Evolutionary conservation across 2,329 filamentous ascomycete species (phyloP), one percentile per base, ranked within the genome.

Genomic region (Paracoccidioides brasiliensis): DNA sequence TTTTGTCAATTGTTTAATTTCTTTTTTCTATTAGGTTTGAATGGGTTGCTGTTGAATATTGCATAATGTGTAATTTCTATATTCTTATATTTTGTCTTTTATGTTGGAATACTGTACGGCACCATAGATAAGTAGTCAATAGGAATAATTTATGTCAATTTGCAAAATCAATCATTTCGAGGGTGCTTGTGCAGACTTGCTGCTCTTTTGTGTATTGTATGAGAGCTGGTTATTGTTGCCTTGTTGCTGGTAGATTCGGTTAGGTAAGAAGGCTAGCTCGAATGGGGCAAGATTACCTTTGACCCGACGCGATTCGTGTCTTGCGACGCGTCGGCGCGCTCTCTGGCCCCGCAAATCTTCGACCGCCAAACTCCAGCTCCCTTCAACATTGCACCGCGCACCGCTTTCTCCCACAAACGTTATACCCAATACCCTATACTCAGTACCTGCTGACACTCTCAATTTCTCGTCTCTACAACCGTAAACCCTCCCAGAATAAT

Each of bases 261-360:
- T n/a, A n/a, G 8, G n/a, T 33, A 37, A 28, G 32, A 30, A 15
- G 14, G 33, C 46, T 50, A 50, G 38, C 46, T n/a, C 33, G 46
- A 50, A 50, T 4, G n/a, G 15, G 46, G 46, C 46, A 38, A 50
- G 38, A 50, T 50, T 50, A 50, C 46, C 37, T 52, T 28, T 15
- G 37, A 6, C 12, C 49, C 5, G 41, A 52, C 50, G 50, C 50
- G 50, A 43, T 52, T n/a, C 50, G 50, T 42, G 50, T 52, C 49
- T 52, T 52, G 38, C 37, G 2, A 52, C 50, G 50, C 50, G 50
- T 42, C 50, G 37, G 38, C 46, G 28, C 50, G 41, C 33, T 41
- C 49, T 41, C n/a, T n/a, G 22, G 14, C 30, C 14, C 30, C 49
- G n/a, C 37, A 52, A 22, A n/a, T 35, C 7, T 28, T 52, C 40